Conservation (phyloP, 305 asterid species). For the Striga hermonthica region DNA sequence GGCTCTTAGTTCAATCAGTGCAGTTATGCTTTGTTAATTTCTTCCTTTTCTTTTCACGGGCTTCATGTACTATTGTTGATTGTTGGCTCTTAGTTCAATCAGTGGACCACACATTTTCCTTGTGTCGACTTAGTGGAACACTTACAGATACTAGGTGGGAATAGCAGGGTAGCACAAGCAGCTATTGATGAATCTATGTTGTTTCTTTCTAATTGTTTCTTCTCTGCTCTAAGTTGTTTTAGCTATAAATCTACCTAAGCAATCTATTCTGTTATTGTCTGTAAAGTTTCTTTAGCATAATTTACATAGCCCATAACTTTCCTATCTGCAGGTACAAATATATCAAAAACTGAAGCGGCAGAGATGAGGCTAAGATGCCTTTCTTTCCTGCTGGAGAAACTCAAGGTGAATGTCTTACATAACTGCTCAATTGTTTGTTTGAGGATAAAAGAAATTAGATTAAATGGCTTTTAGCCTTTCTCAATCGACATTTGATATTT, state of each 20-base stretch:
- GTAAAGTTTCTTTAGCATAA: slow-evolving; percentile 17
- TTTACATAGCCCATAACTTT: slow-evolving; percentile 23
- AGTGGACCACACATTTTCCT: no score
- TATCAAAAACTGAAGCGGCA: slow-evolving; percentile 75
- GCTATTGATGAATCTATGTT: slow-evolving; percentile 17
- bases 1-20: slow-evolving; percentile 4
- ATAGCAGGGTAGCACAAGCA: slow-evolving; percentile 1
- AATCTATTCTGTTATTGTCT: background rate
- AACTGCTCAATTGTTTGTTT: background rate
- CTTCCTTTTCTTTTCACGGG: background rate
- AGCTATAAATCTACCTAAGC: background rate
- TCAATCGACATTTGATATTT: slow-evolving; percentile 14
- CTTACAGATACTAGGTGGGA: no score
- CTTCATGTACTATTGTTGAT: background rate
- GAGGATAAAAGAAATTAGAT: slow-evolving; percentile 2
- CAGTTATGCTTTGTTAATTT: background rate
- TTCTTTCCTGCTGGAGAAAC: slow-evolving; percentile 61
- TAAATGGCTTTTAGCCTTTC: background rate
- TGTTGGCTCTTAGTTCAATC: background rate
- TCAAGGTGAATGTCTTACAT: slow-evolving; percentile 49
- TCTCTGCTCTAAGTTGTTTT: slow-evolving; percentile 17
- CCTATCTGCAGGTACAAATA: slow-evolving; percentile 63
- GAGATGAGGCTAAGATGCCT: slow-evolving; percentile 66
- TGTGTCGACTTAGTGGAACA: no score
- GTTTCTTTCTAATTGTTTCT: slow-evolving; percentile 21